Base-by-base conservation (phyloP, 306 rosid species). In the Vigna hirtella region DNA sequence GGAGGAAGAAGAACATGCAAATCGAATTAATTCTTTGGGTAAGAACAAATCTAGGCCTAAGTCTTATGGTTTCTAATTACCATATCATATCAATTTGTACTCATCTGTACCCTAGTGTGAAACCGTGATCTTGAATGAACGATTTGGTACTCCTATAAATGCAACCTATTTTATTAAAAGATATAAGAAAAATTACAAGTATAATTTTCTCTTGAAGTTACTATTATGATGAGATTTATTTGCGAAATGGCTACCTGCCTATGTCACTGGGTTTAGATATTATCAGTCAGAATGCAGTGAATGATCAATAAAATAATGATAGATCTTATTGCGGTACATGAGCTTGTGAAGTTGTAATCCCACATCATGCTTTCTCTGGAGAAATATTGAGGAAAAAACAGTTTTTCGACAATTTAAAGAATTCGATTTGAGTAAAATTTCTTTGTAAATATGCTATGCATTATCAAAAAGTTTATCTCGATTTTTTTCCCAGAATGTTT, bases 1-100 rank as follows among this genome's bases (percentile, higher is more conserved):
- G 79, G 90, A 93, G 79, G 98, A 89, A 51, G 93, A 92, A 85
- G 92, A 90, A 65, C 88, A 82, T 34, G 83, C 88, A 13, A 83
- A 77, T 50, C 78, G 82, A 47, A 76, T 82, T 86, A 88, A 88
- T 76, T 82, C 87, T 72, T 40, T 77, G 74, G 82, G 88, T 66
- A 89, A 81, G 87, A 88, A 81, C 77, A 88, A 85, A 82, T 68
- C 90, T 66, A 82, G 91, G 82, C 73, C 84, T 0, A 89, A 85
- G 77, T 86, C 91, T 56, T 88, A 77, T 9, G 85, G 88, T 72
- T 79, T 70, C 28, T 85, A 79, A 82, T 77, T 48, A 72, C 50
- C 32, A 67, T 67, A n/a, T 30, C 34, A 43, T 73, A 63, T 56
- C 49, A 58, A 34, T 45, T 13, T 74, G 76, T 67, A 42, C 20